Evolutionary conservation across 2,329 filamentous ascomycete genomes (phyloP).

Genomic region (Huntiella abstrusa): DNA sequence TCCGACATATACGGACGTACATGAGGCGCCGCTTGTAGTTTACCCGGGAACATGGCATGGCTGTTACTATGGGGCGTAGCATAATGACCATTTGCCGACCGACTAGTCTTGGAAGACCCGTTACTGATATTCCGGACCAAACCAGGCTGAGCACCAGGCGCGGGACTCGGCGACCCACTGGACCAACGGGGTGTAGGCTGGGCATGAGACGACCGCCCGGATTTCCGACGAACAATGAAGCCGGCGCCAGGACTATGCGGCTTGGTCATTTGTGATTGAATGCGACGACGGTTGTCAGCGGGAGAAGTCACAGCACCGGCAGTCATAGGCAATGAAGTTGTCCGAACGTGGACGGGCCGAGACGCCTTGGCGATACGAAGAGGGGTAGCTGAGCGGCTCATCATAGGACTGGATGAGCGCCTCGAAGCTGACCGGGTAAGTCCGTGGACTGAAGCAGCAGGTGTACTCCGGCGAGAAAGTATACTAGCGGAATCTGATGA

Average conservation of each 20-base stretch:
- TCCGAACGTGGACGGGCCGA: constrained; percentile 29
- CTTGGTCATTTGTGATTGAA: constrained; percentile 4
- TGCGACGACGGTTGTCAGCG: constrained; percentile 2
- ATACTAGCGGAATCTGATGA: background rate
- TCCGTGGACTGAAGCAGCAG: background rate
- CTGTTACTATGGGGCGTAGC: constrained; percentile 54
- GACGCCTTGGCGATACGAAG: constrained; percentile 24
- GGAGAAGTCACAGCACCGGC: background rate
- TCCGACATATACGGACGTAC: background rate
- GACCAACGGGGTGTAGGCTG: constrained; percentile 39
- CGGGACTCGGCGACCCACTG: constrained; percentile 25
- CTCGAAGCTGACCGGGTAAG: constrained; percentile 17
- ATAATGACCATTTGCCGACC: constrained; percentile 47
- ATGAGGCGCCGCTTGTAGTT: constrained; percentile 5
- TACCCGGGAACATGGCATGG: constrained; percentile 19
- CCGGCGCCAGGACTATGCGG: background rate
- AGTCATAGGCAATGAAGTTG: constrained; percentile 31
- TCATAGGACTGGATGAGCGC: constrained; percentile 18
- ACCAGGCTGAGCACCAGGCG: constrained; percentile 17
- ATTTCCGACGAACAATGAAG: constrained; percentile 18
- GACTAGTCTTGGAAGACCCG: constrained; percentile 16
- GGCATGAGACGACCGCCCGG: constrained; percentile 36
- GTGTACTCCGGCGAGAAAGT: background rate
- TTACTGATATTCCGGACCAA: constrained; percentile 7
- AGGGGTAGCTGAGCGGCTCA: constrained; percentile 24